A percentile compares a stretch with the other conserved stretches of the same genome.
These are phyloP conservation scores for Apiospora hydei DNA, from an alignment of 2,329 filamentous ascomycete species.

Conservation along the genomic window DNA sequence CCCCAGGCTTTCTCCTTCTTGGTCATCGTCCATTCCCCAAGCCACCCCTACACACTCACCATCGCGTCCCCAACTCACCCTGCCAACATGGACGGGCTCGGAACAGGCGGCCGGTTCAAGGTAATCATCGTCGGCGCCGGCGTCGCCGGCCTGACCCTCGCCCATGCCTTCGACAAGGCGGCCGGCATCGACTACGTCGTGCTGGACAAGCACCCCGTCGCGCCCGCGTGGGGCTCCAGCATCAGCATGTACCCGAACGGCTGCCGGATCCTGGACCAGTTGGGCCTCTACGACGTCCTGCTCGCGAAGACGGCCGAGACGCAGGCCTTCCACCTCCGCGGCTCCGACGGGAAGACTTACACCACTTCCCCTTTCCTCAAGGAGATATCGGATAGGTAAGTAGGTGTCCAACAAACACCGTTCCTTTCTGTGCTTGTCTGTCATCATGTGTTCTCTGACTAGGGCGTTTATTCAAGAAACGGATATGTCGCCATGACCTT, in stretches of 20 bases:
- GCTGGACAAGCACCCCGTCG: slow-evolving; percentile 15
- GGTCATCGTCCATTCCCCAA: background rate
- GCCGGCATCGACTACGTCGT: slow-evolving; percentile 18
- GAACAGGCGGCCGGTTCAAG: slow-evolving; percentile 35
- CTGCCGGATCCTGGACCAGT: slow-evolving; percentile 6
- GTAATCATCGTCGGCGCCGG: slow-evolving; percentile 13
- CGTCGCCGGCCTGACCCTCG: slow-evolving; percentile 1
- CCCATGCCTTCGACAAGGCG: background rate
- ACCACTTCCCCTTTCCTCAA: background rate
- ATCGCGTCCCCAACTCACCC: background rate
- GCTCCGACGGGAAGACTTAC: background rate
- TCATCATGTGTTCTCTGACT: background rate
- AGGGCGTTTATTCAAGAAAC: background rate
- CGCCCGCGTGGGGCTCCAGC: background rate
- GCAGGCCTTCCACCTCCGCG: background rate
- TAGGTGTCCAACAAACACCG: background rate
- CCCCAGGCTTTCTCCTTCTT: background rate
- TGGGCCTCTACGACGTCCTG: background rate
- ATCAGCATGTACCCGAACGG: background rate
- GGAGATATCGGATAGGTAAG: background rate
- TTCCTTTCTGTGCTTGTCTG: background rate
- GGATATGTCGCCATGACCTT: background rate
- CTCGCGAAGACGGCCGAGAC: background rate
- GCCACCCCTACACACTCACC: background rate
- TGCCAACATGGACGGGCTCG: background rate